Percentiles rank a stretch among this genome's conserved stretches.
phyloP scores from a whole-genome alignment of 768 basidiomycete species.

The Phaeolepiota aurea region DNA sequence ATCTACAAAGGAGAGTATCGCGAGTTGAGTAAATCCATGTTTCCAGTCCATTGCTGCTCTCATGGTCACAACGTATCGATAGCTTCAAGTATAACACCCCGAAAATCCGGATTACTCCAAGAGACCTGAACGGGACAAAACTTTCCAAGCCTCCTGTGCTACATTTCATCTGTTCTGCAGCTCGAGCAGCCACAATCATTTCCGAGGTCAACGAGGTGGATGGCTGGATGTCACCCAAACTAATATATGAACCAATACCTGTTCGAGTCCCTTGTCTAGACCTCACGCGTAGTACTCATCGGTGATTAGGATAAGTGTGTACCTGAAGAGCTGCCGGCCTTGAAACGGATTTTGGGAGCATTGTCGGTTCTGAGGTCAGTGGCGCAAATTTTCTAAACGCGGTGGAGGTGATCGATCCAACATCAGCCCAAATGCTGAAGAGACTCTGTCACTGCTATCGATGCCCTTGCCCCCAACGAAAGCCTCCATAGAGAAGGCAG shows the following conservation, averaged over 20 bases:
- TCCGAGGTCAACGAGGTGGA: constrained; percentile 46
- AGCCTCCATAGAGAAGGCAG: constrained; percentile 57
- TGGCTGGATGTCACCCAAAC: constrained; percentile 50
- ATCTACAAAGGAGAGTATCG: constrained; percentile 66
- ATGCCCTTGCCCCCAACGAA: constrained; percentile 39
- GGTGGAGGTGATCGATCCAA: constrained; percentile 2
- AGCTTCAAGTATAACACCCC: constrained; percentile 79
- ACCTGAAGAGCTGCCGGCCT: constrained; percentile 68
- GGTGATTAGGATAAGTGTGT: constrained; percentile 64
- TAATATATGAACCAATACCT: constrained; percentile 84
- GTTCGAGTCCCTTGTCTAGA: constrained; percentile 30
- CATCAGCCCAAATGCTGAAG: constrained; percentile 77
- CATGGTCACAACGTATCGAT: background rate
- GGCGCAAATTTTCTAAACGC: background rate
- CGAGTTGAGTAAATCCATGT: constrained; percentile 33
- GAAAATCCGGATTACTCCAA: constrained; percentile 60
- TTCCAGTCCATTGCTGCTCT: background rate
- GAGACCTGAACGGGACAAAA: constrained; percentile 49
- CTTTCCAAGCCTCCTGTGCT: constrained; percentile 45
- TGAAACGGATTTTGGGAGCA: constrained; percentile 47
- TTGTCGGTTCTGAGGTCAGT: constrained; percentile 64
- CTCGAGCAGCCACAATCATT: constrained; percentile 58
- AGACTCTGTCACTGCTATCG: constrained; percentile 64
- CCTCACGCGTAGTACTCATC: background rate
- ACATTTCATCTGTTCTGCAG: constrained; percentile 84